These are phyloP conservation scores for Trichoderma orchidacearum DNA, from an alignment of 495 filamentous ascomycete genomes.

Conservation along the genomic window DNA sequence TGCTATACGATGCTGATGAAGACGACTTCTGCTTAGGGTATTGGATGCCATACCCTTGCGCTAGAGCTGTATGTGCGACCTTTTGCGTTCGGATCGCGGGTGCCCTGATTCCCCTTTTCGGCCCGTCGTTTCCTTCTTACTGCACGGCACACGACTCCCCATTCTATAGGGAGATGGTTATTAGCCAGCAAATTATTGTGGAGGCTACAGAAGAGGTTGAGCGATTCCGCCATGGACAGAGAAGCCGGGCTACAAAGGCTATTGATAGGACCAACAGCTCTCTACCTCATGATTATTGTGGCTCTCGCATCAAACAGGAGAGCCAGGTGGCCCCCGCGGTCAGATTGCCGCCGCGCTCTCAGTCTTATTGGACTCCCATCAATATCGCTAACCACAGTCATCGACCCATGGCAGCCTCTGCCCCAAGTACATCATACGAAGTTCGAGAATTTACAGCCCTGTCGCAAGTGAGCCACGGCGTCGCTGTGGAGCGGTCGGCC, in stretches of 20 bases:
- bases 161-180: slow-evolving; percentile 52
- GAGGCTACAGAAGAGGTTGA: slow-evolving; percentile 40
- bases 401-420: not conserved
- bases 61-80: slow-evolving; percentile 68
- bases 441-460: not conserved
- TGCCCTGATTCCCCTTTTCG: slow-evolving; percentile 80
- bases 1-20: not conserved
- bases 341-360: not conserved
- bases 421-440: not conserved
- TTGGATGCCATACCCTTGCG: slow-evolving; percentile 87
- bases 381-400: not conserved
- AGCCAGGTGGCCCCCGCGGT: not conserved
- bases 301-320: not conserved
- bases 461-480: not conserved
- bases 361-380: not conserved
- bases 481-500: not conserved
- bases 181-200: slow-evolving; percentile 45
- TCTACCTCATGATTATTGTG: not conserved
- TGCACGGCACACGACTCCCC: slow-evolving; percentile 49
- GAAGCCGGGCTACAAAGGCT: not conserved
- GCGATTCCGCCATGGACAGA: slow-evolving; percentile 22
- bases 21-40: slow-evolving; percentile 60
- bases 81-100: slow-evolving; percentile 79
- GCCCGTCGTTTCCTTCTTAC: slow-evolving; percentile 55
- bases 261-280: not conserved